Conservation (phyloP, 106 monocot species). For the Platanthera zijinensis region DNA sequence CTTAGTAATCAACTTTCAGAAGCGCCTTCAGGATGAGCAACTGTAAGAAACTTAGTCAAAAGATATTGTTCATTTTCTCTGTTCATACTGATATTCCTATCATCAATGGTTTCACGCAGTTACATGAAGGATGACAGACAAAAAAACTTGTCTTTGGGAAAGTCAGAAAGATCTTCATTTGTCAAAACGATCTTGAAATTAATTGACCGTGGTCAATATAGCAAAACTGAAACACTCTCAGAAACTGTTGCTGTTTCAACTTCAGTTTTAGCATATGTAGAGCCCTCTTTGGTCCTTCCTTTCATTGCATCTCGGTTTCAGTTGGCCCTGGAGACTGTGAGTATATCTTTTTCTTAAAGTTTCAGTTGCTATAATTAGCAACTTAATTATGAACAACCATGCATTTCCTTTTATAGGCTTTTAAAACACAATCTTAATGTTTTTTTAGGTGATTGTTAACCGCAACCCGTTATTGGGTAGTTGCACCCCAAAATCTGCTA, state of each 20-base stretch:
- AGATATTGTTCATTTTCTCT: neutral
- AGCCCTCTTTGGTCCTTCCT: slow-evolving; percentile 87
- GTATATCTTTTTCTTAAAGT: slow-evolving; percentile 16
- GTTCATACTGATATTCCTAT: neutral
- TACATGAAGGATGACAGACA: slow-evolving; percentile 20
- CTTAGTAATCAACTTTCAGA: slow-evolving; percentile 74
- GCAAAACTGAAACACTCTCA: slow-evolving; percentile 89
- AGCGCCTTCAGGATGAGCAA: slow-evolving; percentile 68
- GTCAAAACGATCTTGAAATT: slow-evolving; percentile 69
- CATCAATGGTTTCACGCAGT: slow-evolving; percentile 27
- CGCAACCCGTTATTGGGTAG: no score
- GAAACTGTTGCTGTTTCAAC: slow-evolving; percentile 86
- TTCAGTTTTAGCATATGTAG: slow-evolving; percentile 88
- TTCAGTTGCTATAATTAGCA: neutral
- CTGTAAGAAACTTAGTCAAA: slow-evolving; percentile 46
- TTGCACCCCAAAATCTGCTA: no score
- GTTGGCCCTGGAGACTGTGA: slow-evolving; percentile 89
- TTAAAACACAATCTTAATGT: neutral
- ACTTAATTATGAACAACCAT: slow-evolving; percentile 1
- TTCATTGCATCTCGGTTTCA: slow-evolving; percentile 76
- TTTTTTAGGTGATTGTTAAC: no score
- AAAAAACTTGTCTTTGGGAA: slow-evolving; percentile 44
- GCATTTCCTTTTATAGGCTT: neutral
- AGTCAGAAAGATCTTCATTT: slow-evolving; percentile 68
- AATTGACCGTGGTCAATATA: slow-evolving; percentile 97